phyloP scores from a whole-genome alignment of 2,329 filamentous ascomycete species.

The Aspergillus tubingensis region DNA sequence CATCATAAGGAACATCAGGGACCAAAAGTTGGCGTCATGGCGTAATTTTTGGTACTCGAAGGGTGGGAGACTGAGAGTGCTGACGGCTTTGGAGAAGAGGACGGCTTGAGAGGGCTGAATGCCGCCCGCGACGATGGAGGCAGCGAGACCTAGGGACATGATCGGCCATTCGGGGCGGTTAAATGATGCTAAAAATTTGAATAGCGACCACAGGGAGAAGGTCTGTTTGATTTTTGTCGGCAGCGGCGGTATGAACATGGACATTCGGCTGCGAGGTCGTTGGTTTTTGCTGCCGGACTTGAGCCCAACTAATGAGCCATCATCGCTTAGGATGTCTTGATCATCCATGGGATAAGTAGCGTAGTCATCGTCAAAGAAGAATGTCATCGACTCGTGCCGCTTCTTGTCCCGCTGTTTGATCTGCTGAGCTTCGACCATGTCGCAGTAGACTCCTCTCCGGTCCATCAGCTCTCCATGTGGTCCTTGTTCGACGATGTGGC shows the following conservation, averaged over 20 bases:
- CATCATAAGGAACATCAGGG: constrained; percentile 81
- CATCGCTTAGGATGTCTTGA: constrained; percentile 8
- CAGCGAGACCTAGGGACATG: constrained; percentile 71
- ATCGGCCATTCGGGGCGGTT: constrained; percentile 69
- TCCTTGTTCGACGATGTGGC: constrained; percentile 83
- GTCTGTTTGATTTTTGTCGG: constrained; percentile 40
- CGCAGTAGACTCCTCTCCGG: constrained; percentile 69
- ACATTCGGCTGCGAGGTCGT: constrained; percentile 7
- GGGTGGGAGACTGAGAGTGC: constrained; percentile 61
- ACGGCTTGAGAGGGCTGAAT: constrained; percentile 74
- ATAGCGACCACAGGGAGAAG: constrained; percentile 64
- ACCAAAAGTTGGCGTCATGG: constrained; percentile 76
- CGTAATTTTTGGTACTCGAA: constrained; percentile 58
- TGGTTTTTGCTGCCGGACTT: neutral
- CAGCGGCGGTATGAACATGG: constrained; percentile 7
- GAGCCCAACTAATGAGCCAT: constrained; percentile 18
- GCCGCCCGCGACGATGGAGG: constrained; percentile 72
- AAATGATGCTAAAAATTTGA: constrained; percentile 75
- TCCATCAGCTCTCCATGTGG: constrained; percentile 74
- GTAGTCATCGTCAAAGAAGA: constrained; percentile 17
- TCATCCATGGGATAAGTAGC: neutral
- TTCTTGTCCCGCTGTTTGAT: constrained; percentile 51
- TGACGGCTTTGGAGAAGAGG: constrained; percentile 84
- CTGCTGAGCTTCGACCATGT: constrained; percentile 68
- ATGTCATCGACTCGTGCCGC: constrained; percentile 12